A percentile compares a stretch with the other conserved stretches of the same genome.
phyloP scores from a whole-genome alignment of 2,329 filamentous ascomycete genomes.

The Claviceps citrina region DNA sequence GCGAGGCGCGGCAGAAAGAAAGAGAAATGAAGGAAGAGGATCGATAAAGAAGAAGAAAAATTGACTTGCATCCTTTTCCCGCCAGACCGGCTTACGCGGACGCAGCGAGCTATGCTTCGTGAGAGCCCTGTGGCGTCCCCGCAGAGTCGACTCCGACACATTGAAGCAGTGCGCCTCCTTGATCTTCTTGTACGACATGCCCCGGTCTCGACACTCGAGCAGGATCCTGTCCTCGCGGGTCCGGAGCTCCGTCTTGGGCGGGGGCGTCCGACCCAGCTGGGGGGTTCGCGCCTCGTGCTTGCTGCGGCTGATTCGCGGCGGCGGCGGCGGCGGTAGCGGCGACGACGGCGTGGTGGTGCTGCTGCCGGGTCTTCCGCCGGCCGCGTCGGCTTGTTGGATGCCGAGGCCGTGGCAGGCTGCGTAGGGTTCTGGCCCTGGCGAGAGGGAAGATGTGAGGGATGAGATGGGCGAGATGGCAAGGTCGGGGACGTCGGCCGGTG shows the following conservation, averaged over 20 bases:
- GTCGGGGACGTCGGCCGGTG: no score
- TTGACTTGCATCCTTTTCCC: slow-evolving; percentile 41
- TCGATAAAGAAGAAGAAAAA: slow-evolving; percentile 8
- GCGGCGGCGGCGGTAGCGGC: no score
- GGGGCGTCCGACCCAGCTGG: background rate
- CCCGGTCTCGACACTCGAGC: slow-evolving; percentile 35
- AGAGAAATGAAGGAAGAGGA: background rate
- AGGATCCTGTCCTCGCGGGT: slow-evolving; percentile 29
- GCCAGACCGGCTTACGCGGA: slow-evolving; percentile 52
- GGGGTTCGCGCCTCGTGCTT: no score
- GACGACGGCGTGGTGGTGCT: no score
- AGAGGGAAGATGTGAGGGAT: no score
- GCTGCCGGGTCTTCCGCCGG: no score
- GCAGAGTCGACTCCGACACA: slow-evolving; percentile 57
- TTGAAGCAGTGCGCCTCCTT: slow-evolving; percentile 35
- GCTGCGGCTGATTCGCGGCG: no score
- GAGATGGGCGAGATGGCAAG: no score
- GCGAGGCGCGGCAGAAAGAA: background rate
- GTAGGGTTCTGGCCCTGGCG: no score
- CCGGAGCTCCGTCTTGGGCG: background rate
- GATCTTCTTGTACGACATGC: slow-evolving; percentile 52
- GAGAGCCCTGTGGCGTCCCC: slow-evolving; percentile 50
- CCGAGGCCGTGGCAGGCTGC: no score
- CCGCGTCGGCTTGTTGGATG: no score
- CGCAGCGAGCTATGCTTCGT: slow-evolving; percentile 48